Evolutionary conservation across 2,329 filamentous ascomycete species (phyloP).

Genomic region (Colletotrichum sojae): DNA sequence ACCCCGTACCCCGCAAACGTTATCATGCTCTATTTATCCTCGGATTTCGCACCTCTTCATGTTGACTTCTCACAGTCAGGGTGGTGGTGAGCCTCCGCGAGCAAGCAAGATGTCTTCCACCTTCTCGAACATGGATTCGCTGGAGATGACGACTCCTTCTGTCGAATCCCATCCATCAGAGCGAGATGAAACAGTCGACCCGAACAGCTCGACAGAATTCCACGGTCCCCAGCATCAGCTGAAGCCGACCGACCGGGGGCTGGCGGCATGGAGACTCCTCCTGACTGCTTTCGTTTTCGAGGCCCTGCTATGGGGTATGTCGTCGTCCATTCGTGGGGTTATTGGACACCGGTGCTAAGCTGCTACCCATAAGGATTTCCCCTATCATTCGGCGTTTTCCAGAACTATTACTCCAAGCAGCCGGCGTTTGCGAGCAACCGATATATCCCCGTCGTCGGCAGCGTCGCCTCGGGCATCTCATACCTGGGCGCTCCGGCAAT

Average conservation of each 20-base stretch:
- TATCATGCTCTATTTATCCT: not conserved
- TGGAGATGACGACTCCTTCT: constrained; percentile 3
- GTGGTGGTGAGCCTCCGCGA: not conserved
- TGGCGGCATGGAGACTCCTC: constrained; percentile 46
- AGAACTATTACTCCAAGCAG: constrained; percentile 47
- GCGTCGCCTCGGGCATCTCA: constrained; percentile 47
- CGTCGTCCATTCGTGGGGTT: too few species aligned
- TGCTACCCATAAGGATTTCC: constrained; percentile 45
- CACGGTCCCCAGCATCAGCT: constrained; percentile 25
- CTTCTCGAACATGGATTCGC: not conserved
- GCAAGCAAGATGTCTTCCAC: not conserved
- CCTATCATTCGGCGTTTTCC: constrained; percentile 50
- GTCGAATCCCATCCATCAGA: not conserved
- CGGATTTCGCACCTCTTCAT: not conserved
- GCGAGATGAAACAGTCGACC: not conserved
- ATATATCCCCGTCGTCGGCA: constrained; percentile 48
- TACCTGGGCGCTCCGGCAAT: constrained; percentile 53
- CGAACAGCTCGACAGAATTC: not conserved
- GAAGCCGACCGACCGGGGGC: constrained; percentile 45
- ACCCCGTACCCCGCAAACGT: not conserved
- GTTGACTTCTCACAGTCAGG: not conserved
- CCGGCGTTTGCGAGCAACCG: constrained; percentile 46
- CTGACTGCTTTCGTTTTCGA: constrained; percentile 47
- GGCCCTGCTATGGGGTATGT: constrained; percentile 45
- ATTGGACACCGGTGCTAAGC: not conserved